Percentiles rank a stretch among this genome's conserved stretches.
phyloP scores from a whole-genome alignment of 192 early-diverging fungal genomes.

The Coemansia sp. region DNA sequence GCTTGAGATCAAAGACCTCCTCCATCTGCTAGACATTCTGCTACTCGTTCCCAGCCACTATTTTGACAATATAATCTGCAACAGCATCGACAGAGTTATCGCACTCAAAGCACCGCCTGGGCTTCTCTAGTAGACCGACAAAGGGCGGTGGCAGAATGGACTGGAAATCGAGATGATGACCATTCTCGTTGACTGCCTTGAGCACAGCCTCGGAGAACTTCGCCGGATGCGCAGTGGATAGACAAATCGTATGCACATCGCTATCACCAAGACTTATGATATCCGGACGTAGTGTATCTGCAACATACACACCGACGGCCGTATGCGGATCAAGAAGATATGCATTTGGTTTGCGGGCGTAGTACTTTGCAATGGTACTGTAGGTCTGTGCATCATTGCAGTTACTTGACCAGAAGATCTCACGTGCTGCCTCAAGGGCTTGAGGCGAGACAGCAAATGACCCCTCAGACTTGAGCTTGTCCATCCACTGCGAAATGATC shows the following conservation, averaged over 20 bases:
- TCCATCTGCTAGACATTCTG: background rate
- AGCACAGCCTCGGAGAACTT: conserved; percentile 95
- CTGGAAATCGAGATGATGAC: conserved; percentile 55
- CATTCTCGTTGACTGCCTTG: conserved; percentile 60
- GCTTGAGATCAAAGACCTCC: background rate
- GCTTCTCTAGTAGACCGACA: conserved; percentile 67
- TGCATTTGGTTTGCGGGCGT: conserved; percentile 37
- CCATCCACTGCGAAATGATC: conserved; percentile 75
- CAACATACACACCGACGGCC: conserved; percentile 88
- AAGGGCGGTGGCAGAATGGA: conserved; percentile 68
- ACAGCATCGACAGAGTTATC: conserved; percentile 48
- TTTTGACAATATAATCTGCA: conserved; percentile 32
- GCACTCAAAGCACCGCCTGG: conserved; percentile 59
- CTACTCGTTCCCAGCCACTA: conserved; percentile 3
- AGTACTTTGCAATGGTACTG: conserved; percentile 73
- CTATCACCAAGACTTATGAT: conserved; percentile 10
- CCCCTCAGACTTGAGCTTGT: conserved; percentile 66
- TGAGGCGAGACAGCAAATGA: conserved; percentile 66
- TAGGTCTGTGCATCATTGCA: conserved; percentile 75
- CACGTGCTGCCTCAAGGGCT: conserved; percentile 64
- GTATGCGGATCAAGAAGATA: conserved; percentile 97
- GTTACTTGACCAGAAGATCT: conserved; percentile 70
- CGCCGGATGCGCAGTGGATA: conserved; percentile 93
- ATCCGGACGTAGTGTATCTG: conserved; percentile 56
- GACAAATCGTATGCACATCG: conserved; percentile 56